Conservation (phyloP, 2,329 filamentous ascomycete species). For the Calonectria hongkongensis region DNA sequence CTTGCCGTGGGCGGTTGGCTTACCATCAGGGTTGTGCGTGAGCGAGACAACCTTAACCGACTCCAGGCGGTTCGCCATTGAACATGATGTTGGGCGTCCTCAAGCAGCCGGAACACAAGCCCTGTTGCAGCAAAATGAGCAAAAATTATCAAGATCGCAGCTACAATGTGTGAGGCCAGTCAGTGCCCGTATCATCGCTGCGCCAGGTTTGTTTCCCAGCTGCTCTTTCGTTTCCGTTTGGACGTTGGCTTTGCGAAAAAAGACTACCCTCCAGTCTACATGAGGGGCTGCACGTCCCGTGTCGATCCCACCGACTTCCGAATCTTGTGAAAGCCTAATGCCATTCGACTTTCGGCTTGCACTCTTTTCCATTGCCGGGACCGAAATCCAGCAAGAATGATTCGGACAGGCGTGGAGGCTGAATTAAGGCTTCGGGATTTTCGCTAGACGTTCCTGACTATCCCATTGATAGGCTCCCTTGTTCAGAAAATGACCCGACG, state of each 20-base stretch:
- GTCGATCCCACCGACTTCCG: slow-evolving; percentile 15
- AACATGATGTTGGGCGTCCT: not conserved
- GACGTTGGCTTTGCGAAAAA: not conserved
- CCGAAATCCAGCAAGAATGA: not conserved
- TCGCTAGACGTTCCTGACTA: slow-evolving; percentile 54
- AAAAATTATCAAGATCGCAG: not conserved
- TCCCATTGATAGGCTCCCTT: slow-evolving; percentile 44
- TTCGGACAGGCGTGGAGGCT: slow-evolving; percentile 22
- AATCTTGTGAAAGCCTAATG: not conserved
- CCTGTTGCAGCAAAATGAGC: not conserved
- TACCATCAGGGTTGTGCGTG: slow-evolving; percentile 23
- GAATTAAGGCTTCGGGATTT: slow-evolving; percentile 44
- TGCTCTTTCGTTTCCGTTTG: not conserved
- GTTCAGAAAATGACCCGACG: slow-evolving; percentile 50
- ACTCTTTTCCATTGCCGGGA: not conserved
- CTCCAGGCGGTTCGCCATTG: slow-evolving; percentile 8
- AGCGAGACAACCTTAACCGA: slow-evolving; percentile 16
- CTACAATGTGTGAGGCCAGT: not conserved
- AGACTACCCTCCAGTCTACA: slow-evolving; percentile 1
- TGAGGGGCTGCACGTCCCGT: slow-evolving; percentile 2
- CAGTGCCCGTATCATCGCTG: not conserved
- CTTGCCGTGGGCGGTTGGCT: slow-evolving; percentile 24
- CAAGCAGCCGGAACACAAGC: no score
- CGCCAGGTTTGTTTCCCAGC: not conserved
- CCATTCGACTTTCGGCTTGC: not conserved